Conservation (phyloP, 371 early-diverging fungal species). For the Saksenaea vasiformis region DNA sequence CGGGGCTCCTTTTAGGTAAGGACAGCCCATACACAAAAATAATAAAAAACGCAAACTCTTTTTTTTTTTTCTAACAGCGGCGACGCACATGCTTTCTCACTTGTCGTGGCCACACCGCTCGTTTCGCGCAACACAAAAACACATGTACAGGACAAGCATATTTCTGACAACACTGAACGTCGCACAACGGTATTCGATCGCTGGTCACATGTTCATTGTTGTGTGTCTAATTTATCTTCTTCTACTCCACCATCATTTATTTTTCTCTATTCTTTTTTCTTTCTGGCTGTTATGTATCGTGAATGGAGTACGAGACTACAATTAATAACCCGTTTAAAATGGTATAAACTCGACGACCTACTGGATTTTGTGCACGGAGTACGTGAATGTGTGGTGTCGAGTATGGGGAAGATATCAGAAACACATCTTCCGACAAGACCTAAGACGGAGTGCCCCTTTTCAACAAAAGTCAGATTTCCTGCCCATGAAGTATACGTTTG, state of each 20-base stretch:
- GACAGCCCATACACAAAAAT: background rate
- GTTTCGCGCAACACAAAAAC: background rate
- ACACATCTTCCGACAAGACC: conserved; percentile 2
- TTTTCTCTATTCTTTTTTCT: conserved; percentile 7
- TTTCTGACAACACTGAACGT: background rate
- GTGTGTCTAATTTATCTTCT: background rate
- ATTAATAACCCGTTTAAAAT: background rate
- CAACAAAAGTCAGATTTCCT: conserved; percentile 5
- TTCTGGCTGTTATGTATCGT: conserved; percentile 1
- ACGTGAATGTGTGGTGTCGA: background rate
- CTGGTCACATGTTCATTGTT: background rate
- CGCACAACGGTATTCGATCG: background rate
- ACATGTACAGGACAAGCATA: background rate
- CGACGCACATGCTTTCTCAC: background rate
- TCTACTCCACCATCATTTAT: too few species aligned
- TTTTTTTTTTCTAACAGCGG: too few species aligned
- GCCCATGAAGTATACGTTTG: conserved; percentile 11
- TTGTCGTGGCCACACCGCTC: background rate
- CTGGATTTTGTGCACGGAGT: conserved; percentile 8
- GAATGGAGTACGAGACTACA: background rate
- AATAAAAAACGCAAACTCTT: background rate
- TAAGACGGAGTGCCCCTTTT: conserved; percentile 4
- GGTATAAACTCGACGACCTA: conserved; percentile 8
- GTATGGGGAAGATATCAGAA: conserved; percentile 6
- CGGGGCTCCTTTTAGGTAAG: conserved; percentile 2